Evolutionary conservation across 441 rosid species (phyloP).

Genomic region (Rhodomyrtus psidioides): DNA sequence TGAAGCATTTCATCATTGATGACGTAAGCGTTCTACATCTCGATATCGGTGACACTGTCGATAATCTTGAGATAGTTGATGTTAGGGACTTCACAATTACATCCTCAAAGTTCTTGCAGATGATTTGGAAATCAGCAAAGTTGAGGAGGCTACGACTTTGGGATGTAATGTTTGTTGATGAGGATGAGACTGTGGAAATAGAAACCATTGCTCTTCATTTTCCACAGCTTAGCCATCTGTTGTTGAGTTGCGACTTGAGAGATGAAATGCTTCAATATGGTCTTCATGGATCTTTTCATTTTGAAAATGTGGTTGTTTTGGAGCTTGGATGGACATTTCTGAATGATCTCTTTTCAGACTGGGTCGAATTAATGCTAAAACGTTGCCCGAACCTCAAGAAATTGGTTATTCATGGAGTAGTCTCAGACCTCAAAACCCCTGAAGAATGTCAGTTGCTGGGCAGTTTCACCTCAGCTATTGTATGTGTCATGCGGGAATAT

Average conservation of each 20-base stretch:
- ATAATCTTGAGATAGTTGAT: conserved; percentile 63
- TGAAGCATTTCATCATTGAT: conserved; percentile 66
- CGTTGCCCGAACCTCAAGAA: conserved; percentile 60
- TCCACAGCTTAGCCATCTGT: conserved; percentile 55
- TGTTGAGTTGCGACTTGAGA: conserved; percentile 56
- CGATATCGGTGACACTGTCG: conserved; percentile 57
- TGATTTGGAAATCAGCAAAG: conserved; percentile 63
- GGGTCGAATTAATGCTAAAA: conserved; percentile 60
- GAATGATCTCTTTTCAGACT: conserved; percentile 49
- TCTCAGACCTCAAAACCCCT: conserved; percentile 56
- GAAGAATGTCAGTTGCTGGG: conserved; percentile 63
- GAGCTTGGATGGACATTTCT: conserved; percentile 77
- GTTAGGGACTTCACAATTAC: conserved; percentile 61
- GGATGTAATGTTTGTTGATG: conserved; percentile 64
- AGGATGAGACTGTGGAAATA: conserved; percentile 57
- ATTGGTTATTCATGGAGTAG: conserved; percentile 57
- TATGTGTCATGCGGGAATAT: conserved; percentile 70
- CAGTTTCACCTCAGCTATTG: conserved; percentile 54
- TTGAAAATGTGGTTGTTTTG: conserved; percentile 51
- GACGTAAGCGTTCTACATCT: conserved; percentile 56
- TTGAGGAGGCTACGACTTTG: conserved; percentile 67
- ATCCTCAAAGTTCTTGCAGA: conserved; percentile 69
- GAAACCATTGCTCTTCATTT: conserved; percentile 63
- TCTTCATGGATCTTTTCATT: conserved; percentile 40
- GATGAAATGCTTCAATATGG: conserved; percentile 50